Evolutionary conservation across 139 green algal species (phyloP).

Genomic region (Chlorella sp.): DNA sequence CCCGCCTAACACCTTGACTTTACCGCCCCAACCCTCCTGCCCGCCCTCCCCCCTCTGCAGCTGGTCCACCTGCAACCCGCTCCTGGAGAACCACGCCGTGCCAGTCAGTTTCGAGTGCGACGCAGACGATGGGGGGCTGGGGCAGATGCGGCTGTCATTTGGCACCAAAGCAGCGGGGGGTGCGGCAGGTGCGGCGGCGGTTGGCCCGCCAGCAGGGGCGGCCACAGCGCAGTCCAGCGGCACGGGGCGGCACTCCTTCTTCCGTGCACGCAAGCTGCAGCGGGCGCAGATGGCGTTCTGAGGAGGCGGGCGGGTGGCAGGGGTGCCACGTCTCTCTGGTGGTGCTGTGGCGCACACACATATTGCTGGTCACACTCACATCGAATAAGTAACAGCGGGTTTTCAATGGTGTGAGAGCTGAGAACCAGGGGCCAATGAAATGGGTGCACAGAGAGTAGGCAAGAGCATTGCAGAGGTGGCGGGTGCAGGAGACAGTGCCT

Average conservation of each 20-base stretch:
- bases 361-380: too few species aligned
- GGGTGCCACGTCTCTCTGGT: background rate
- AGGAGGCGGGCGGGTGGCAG: too few species aligned
- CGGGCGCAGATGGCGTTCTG: constrained; percentile 36
- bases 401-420: too few species aligned
- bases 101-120: constrained; percentile 60
- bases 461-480: too few species aligned
- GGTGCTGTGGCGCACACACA: background rate
- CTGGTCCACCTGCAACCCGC: constrained; percentile 42
- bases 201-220: background rate
- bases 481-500: too few species aligned
- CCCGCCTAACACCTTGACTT: background rate
- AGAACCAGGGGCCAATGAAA: too few species aligned
- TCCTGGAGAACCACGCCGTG: constrained; percentile 55
- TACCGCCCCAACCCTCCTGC: background rate
- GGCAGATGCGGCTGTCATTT: constrained; percentile 42
- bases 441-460: too few species aligned
- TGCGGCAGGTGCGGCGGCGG: background rate
- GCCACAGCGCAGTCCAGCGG: constrained; percentile 39
- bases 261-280: constrained; percentile 67
- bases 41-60: constrained; percentile 55
- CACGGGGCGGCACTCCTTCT: constrained; percentile 68
- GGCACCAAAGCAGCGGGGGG: background rate
- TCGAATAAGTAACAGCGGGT: too few species aligned
- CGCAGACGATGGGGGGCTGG: constrained; percentile 19